Conservation (phyloP, 257 asterid species). For the Nicotiana sylvestris region DNA sequence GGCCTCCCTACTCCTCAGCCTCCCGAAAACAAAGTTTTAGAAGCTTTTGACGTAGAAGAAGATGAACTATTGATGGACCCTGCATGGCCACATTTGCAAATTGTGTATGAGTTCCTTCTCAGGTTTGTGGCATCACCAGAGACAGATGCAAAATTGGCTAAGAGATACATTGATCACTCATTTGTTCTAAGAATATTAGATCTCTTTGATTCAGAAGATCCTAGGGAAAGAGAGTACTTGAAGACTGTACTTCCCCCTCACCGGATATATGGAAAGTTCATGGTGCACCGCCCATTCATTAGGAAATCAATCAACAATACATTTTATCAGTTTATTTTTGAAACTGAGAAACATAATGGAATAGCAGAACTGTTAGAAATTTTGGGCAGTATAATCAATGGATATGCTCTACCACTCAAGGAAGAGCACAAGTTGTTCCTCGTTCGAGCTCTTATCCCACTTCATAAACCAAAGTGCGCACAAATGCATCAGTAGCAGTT, state of each 20-base stretch:
- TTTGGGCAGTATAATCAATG: constrained; percentile 91
- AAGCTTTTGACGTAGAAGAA: constrained; percentile 79
- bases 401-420: constrained; percentile 79
- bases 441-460: constrained; percentile 82
- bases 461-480: constrained; percentile 52
- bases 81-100: constrained; percentile 87
- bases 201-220: constrained; percentile 92
- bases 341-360: constrained; percentile 87
- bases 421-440: constrained; percentile 94
- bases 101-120: constrained; percentile 78
- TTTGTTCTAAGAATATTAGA: constrained; percentile 68
- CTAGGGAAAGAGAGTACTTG: constrained; percentile 89
- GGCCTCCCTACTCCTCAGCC: constrained; percentile 54
- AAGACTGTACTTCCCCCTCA: constrained; percentile 63
- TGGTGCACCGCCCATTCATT: constrained; percentile 95
- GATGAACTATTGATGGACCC: constrained; percentile 91
- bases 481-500: constrained; percentile 45
- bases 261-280: constrained; percentile 88
- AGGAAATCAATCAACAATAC: constrained; percentile 76
- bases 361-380: constrained; percentile 84
- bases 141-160: constrained; percentile 87
- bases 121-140: constrained; percentile 82
- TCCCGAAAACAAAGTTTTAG: constrained; percentile 60
- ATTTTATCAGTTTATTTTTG: constrained; percentile 74
- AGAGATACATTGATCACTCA: constrained; percentile 80